Evolutionary conservation across 768 basidiomycete species (phyloP).

Genomic region (Lactarius psammicola): DNA sequence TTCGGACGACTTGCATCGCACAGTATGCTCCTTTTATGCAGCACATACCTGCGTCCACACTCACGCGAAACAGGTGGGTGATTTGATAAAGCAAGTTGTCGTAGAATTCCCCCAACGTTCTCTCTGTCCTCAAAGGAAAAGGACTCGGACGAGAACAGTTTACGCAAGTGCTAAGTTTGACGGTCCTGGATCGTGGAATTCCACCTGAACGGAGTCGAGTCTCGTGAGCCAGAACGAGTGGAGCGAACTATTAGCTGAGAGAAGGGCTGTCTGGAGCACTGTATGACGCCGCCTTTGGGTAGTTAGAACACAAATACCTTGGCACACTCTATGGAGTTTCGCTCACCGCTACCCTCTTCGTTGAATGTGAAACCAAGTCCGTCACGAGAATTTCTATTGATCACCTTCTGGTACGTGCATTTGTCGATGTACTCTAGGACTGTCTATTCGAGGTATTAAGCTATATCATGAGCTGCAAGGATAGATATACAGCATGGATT

Average conservation of each 20-base stretch:
- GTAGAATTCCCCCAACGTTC: slow-evolving; percentile 48
- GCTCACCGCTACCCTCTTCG: slow-evolving; percentile 14
- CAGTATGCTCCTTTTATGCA: too few relatives aligned
- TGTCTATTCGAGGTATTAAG: not conserved
- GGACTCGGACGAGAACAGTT: slow-evolving; percentile 59
- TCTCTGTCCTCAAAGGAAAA: slow-evolving; percentile 49
- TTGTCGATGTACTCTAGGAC: too few relatives aligned
- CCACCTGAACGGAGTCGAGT: slow-evolving; percentile 7
- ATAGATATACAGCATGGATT: not conserved
- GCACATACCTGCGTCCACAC: not conserved
- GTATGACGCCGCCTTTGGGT: slow-evolving; percentile 16
- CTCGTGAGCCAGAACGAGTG: not conserved
- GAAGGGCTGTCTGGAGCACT: slow-evolving; percentile 1
- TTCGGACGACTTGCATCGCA: slow-evolving; percentile 38
- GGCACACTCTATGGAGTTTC: slow-evolving; percentile 12
- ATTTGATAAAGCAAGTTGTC: slow-evolving; percentile 45
- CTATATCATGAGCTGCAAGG: not conserved
- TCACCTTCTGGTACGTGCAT: not conserved
- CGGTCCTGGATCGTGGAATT: slow-evolving; percentile 45
- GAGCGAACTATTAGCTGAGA: not conserved
- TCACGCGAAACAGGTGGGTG: slow-evolving; percentile 43
- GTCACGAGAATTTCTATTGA: not conserved
- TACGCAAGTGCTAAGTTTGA: slow-evolving; percentile 38
- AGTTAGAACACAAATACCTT: slow-evolving; percentile 23
- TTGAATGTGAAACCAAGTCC: slow-evolving; percentile 6